Evolutionary conservation across 768 basidiomycete species (phyloP).

Genomic region (Epithele typhae): DNA sequence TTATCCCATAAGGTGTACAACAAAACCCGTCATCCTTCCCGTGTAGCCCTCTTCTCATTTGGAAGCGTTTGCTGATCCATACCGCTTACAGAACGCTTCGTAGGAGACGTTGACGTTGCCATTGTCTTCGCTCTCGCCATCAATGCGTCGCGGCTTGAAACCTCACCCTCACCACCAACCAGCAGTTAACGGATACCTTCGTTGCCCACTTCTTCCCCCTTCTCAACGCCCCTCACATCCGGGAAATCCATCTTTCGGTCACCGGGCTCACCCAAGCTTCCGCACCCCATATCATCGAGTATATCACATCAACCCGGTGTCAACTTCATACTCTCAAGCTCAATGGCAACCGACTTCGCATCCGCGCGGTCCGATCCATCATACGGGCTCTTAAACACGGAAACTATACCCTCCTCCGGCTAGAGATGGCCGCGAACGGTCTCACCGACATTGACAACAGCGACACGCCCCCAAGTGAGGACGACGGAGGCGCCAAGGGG

Average conservation of each 20-base stretch:
- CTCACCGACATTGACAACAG: conserved; percentile 21
- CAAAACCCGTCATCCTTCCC: no score
- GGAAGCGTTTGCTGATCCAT: no score
- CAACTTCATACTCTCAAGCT: conserved; percentile 45
- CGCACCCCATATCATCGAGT: conserved; percentile 39
- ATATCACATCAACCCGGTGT: conserved; percentile 48
- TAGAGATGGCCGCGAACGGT: conserved; percentile 49
- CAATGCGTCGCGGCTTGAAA: conserved; percentile 49
- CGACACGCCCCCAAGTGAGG: conserved; percentile 23
- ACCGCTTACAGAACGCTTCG: conserved; percentile 35
- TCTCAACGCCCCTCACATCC: conserved; percentile 45
- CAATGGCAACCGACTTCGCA: conserved; percentile 52
- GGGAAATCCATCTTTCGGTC: conserved; percentile 53
- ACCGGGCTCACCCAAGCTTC: conserved; percentile 24
- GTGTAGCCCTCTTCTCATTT: no score
- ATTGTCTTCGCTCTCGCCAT: conserved; percentile 42
- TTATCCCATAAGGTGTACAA: no score
- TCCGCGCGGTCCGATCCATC: conserved; percentile 40
- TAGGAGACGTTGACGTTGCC: conserved; percentile 32
- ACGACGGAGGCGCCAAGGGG: conserved; percentile 17
- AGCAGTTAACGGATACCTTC: conserved; percentile 48
- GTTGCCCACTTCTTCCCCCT: conserved; percentile 43
- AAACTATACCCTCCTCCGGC: conserved; percentile 44
- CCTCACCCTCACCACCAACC: conserved; percentile 50
- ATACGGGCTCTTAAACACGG: conserved; percentile 38